A percentile compares a stretch with the other conserved stretches of the same genome.
Conservation (phyloP, 495 filamentous ascomycete species). For the Aspergillus panamensis region DNA sequence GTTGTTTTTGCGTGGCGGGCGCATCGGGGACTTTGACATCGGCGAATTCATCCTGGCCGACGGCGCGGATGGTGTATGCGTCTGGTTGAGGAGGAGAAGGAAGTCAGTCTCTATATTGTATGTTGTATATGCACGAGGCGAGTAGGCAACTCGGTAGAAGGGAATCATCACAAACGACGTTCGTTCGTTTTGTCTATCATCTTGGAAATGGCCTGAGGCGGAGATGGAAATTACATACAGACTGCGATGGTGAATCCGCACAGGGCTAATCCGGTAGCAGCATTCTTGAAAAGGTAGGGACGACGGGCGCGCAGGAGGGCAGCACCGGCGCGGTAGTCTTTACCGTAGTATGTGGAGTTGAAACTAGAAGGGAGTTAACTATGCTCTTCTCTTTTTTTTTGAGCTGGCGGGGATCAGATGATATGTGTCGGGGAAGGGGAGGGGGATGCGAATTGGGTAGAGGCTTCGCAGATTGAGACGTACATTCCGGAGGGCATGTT, state of each 20-base stretch:
- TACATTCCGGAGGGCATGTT: slow-evolving; percentile 46
- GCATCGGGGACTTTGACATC: slow-evolving; percentile 83
- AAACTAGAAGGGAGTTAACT: slow-evolving; percentile 43
- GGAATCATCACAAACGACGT: neutral
- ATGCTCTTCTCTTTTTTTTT: neutral
- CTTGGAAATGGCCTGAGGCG: neutral
- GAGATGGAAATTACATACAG: slow-evolving; percentile 55
- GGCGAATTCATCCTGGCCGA: slow-evolving; percentile 97
- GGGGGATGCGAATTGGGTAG: neutral
- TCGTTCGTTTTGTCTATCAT: no score
- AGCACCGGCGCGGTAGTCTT: slow-evolving; percentile 70
- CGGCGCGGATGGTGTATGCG: slow-evolving; percentile 78
- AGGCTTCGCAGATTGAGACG: slow-evolving; percentile 13
- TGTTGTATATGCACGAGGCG: neutral
- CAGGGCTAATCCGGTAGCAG: slow-evolving; percentile 66
- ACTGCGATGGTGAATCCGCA: slow-evolving; percentile 68
- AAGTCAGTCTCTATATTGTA: neutral
- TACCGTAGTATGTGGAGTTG: slow-evolving; percentile 88
- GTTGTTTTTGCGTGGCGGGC: slow-evolving; percentile 44
- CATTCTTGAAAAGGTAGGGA: slow-evolving; percentile 89
- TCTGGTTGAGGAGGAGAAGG: slow-evolving; percentile 50
- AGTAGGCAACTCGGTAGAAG: neutral
- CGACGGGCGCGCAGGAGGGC: slow-evolving; percentile 85
- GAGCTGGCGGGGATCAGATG: neutral
- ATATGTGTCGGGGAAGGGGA: neutral